These are phyloP conservation scores for Rhodosporidiobolus odoratus DNA, from an alignment of 768 basidiomycete species.

Conservation along the genomic window DNA sequence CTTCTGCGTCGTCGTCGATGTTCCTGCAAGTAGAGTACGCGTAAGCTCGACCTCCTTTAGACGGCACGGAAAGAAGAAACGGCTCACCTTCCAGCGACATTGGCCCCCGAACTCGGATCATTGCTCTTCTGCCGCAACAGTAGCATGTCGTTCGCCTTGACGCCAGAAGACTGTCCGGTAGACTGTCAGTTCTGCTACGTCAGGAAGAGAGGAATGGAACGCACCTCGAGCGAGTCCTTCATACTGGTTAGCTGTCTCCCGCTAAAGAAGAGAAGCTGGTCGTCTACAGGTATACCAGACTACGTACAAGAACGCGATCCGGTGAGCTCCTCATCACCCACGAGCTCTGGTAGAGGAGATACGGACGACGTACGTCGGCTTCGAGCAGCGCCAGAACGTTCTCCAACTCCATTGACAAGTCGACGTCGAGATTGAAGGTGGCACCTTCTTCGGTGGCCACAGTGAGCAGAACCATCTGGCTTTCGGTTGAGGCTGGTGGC, in stretches of 20 bases:
- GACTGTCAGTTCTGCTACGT: not conserved
- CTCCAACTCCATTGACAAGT: constrained; percentile 82
- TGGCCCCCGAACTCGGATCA: constrained; percentile 42
- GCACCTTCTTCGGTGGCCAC: constrained; percentile 49
- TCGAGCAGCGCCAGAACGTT: constrained; percentile 90
- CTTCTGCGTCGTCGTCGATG: constrained; percentile 75
- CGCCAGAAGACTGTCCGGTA: constrained; percentile 53
- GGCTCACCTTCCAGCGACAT: constrained; percentile 51
- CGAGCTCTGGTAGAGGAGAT: not conserved
- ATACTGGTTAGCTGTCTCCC: constrained; percentile 62
- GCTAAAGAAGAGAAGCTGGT: constrained; percentile 68
- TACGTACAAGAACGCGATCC: no score
- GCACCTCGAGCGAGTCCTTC: constrained; percentile 61
- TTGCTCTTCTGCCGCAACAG: constrained; percentile 58
- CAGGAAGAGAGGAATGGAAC: constrained; percentile 1
- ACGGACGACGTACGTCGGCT: constrained; percentile 74
- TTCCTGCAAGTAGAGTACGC: constrained; percentile 50
- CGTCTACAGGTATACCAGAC: constrained; percentile 64
- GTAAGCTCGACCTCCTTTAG: not conserved
- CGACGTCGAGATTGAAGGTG: constrained; percentile 62
- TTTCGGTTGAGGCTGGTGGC: no score
- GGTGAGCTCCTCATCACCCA: not conserved
- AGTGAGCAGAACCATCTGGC: constrained; percentile 46
- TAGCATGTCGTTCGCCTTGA: constrained; percentile 62
- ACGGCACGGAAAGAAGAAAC: not conserved